Evolutionary conservation across 345 rosid genomes (phyloP), one percentile per base, ranked within the genome.

Genomic region (Corchorus olitorius): DNA sequence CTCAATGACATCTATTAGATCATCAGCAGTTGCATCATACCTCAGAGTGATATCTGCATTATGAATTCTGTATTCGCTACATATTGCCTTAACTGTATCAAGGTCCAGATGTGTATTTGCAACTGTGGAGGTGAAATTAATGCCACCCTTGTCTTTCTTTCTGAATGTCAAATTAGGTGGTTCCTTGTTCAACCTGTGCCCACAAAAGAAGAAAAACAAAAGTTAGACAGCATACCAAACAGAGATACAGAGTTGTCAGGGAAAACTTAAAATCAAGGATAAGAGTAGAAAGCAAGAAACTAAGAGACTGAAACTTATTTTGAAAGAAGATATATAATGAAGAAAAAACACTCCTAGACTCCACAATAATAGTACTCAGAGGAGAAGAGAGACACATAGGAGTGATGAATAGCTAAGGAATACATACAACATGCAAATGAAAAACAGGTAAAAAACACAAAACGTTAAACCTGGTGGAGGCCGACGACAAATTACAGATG

Each of bases 121-220:
- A 78, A 91, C 97, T 37, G 97, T 96, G 67, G 98, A 92, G 43
- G 94, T 91, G 72, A 96, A 85, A 85, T 89, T 92, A 80, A 96
- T 92, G 55, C 99, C 99, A 69, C 99, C 99, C 84, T 96, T 96
- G 65, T 96, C 99, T 80, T 96, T 96, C 90, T 92, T 93, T 86
- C 98, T 89, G 88, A 96, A 96, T 68, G 99, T 92, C 80, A 93
- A 86, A 82, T 96, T 96, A 12, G 98, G 99, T 39, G 98, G 99
- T 81, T 96, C 91, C 89, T 96, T 96, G 90, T 96, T 96, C 87
- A 96, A 88, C 88, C 99, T 96, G 86, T 49, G 68, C 72, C 69
- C 55, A 17, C n/a, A 65, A 33, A 61, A 14, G 53, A 81, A 17
- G 27, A 27, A 49, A 82, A 73, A 64, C 6, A 37, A 27, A 27